Evolutionary conservation across 768 basidiomycete genomes (phyloP).

Genomic region (Leccinum longicurvipes): DNA sequence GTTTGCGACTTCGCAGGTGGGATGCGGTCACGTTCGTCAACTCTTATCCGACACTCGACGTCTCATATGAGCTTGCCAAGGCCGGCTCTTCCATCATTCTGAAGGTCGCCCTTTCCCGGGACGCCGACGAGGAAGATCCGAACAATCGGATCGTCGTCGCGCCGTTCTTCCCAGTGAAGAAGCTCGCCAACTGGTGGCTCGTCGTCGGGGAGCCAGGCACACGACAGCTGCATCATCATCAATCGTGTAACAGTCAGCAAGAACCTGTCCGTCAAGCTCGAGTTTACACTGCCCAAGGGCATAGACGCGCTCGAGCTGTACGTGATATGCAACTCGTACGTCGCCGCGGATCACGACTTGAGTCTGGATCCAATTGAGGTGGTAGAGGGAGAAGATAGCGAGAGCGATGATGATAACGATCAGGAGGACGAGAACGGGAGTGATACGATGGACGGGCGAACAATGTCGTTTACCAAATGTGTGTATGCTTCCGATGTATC

Average conservation of each 20-base stretch:
- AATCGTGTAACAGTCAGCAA: conserved; percentile 82
- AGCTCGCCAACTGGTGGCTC: conserved; percentile 97
- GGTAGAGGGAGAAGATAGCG: too few species aligned
- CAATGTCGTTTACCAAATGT: too few species aligned
- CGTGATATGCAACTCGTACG: conserved; percentile 89
- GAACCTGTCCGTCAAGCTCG: conserved; percentile 79
- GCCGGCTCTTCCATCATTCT: conserved; percentile 80
- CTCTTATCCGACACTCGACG: conserved; percentile 93
- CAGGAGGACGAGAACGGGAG: conserved; percentile 66
- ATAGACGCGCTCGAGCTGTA: conserved; percentile 79
- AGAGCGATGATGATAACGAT: too few species aligned
- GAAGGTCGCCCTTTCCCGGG: conserved; percentile 75
- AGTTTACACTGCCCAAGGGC: conserved; percentile 86
- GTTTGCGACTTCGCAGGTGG: conserved; percentile 49
- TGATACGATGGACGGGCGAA: conserved; percentile 51
- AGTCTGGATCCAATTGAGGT: conserved; percentile 79
- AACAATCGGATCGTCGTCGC: too few species aligned
- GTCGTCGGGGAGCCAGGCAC: conserved; percentile 82
- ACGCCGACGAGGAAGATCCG: conserved; percentile 83
- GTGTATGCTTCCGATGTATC: too few species aligned
- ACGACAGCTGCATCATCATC: conserved; percentile 74
- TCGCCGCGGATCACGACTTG: conserved; percentile 91
- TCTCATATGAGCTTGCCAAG: conserved; percentile 79
- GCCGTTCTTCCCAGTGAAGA: conserved; percentile 87
- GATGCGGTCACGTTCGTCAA: conserved; percentile 96